A percentile compares a stretch with the other conserved stretches of the same genome.
Conservation (phyloP, 495 filamentous ascomycete species). For the Cercophora newfieldiana region DNA sequence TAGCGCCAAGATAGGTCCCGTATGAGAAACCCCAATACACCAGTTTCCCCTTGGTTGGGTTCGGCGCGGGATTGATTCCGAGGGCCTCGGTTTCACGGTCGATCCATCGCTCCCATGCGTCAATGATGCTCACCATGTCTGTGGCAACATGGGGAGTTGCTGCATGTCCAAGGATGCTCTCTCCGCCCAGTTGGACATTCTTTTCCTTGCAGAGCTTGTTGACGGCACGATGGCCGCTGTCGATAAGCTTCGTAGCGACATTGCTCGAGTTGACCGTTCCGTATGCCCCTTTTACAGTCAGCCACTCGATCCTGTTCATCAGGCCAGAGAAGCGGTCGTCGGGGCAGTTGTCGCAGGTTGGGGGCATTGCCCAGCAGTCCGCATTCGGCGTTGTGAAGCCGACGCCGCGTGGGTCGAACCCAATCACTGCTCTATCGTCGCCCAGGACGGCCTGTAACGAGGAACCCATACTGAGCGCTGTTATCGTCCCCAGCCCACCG, state of each 20-base stretch:
- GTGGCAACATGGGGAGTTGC: slow-evolving; percentile 33
- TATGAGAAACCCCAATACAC: slow-evolving; percentile 66
- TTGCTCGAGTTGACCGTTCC: slow-evolving; percentile 42
- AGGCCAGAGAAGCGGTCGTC: slow-evolving; percentile 19
- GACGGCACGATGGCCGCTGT: slow-evolving; percentile 30
- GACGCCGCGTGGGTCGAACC: slow-evolving; percentile 49
- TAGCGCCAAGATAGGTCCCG: slow-evolving; percentile 58
- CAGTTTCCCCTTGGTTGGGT: slow-evolving; percentile 40
- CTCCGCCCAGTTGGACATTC: slow-evolving; percentile 21
- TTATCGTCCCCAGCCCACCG: slow-evolving; percentile 38
- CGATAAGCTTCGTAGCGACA: slow-evolving; percentile 33
- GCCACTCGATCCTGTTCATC: slow-evolving; percentile 19
- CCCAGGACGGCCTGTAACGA: slow-evolving; percentile 40
- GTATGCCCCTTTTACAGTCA: slow-evolving; percentile 10
- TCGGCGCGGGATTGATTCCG: not conserved
- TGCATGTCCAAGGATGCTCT: slow-evolving; percentile 35
- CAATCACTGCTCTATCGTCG: slow-evolving; percentile 41
- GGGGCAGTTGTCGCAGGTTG: not conserved
- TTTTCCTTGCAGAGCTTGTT: slow-evolving; percentile 39
- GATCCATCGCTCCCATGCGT: slow-evolving; percentile 42
- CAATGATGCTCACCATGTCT: slow-evolving; percentile 44
- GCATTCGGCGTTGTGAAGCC: slow-evolving; percentile 40
- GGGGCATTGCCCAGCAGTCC: slow-evolving; percentile 37
- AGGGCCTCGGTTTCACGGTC: not conserved
- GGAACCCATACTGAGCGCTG: slow-evolving; percentile 30